phyloP scores from a whole-genome alignment of 768 basidiomycete genomes.

The Fomitopsis serialis region DNA sequence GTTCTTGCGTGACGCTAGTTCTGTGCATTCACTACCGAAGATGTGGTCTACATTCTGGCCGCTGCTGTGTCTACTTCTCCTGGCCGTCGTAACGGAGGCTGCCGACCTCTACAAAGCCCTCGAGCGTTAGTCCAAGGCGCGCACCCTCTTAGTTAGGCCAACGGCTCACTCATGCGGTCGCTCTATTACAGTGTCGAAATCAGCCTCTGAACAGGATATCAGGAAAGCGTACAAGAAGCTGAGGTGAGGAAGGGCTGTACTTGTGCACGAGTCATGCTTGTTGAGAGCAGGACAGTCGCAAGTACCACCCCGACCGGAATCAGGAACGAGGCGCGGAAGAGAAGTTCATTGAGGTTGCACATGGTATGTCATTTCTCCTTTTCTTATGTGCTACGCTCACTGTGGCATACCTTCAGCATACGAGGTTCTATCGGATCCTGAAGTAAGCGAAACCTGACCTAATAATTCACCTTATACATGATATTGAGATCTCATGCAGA shows the following conservation, averaged over 20 bases:
- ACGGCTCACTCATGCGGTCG: constrained; percentile 18
- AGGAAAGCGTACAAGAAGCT: constrained; percentile 88
- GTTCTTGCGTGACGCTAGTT: background rate
- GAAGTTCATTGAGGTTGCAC: constrained; percentile 87
- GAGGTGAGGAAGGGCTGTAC: constrained; percentile 37
- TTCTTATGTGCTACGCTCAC: background rate
- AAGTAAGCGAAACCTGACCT: constrained; percentile 42
- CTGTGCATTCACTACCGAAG: background rate
- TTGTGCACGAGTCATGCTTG: background rate
- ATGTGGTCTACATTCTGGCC: constrained; percentile 24
- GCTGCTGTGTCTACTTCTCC: constrained; percentile 26
- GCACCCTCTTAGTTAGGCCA: constrained; percentile 16
- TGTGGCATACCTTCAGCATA: constrained; percentile 52
- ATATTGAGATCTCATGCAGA: constrained; percentile 41
- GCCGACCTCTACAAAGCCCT: constrained; percentile 79
- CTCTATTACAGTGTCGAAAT: constrained; percentile 48
- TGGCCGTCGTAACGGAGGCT: constrained; percentile 37
- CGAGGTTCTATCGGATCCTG: constrained; percentile 85
- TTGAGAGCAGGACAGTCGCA: constrained; percentile 6
- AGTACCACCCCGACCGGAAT: constrained; percentile 91
- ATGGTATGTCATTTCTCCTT: constrained; percentile 47
- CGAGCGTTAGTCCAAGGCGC: constrained; percentile 58
- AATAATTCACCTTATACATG: background rate
- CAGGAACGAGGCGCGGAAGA: constrained; percentile 76
- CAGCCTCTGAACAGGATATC: constrained; percentile 85